Evolutionary conservation across 345 rosid species (phyloP), one percentile per base, ranked within the genome.

Genomic region (Excoecaria agallocha): DNA sequence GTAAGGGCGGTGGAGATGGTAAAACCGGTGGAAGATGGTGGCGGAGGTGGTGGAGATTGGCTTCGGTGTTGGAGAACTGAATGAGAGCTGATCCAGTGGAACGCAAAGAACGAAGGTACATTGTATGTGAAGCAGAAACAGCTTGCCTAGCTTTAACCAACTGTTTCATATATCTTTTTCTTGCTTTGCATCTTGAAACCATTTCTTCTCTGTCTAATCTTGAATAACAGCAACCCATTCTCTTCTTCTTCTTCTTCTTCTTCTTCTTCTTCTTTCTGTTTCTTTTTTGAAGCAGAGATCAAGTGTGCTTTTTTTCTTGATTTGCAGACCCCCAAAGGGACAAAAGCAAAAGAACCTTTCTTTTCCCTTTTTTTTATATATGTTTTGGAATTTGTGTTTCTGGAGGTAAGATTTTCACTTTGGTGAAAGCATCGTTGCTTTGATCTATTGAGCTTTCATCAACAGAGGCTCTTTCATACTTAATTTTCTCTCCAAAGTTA

Each of bases 101-200:
- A 69, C 98, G 95, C 69, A 95, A 87, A 59, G 99, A 88, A 54
- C 96, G 97, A 67, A 95, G 84, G 77, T 95, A 92, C 88, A 93
- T 88, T 79, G 93, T 82, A 82, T 95, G 99, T 15, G 97, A 86
- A 37, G 85, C 91, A n/a, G 96, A 87, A 60, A 92, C 85, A 39
- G 88, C 76, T 82, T 91, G 95, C 46, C 99, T 85, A 25, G 96
- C 97, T 82, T 86, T 81, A 43, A 91, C 98, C 15, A 92, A 83
- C 59, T 91, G 93, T 62, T 95, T 93, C 85, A 90, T 86, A 82
- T 95, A 95, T 51, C 88, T 81, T 89, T 91, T 93, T 76, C 99
- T 87, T 5, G 96, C 95, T 77, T 89, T 92, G 82, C 97, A 95
- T 54, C 96, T 87, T 4, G 97, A 86, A 76, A 94, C 99, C 56